These are phyloP conservation scores for Trichoderma sp. DNA, from an alignment of 2,329 filamentous ascomycete genomes.

Conservation along the genomic window DNA sequence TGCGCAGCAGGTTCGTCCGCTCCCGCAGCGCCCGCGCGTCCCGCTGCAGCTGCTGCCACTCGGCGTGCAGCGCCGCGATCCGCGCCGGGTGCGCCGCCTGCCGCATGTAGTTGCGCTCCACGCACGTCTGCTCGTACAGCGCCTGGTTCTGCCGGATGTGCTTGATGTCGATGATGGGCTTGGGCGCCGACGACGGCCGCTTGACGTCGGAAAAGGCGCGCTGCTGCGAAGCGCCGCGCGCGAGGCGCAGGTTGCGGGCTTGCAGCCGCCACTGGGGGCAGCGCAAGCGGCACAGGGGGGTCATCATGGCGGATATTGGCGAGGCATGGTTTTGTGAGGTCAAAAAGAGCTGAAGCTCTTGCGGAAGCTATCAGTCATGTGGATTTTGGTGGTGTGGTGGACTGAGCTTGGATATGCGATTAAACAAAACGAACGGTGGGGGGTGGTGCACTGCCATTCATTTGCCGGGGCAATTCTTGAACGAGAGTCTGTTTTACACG, in stretches of 20 bases:
- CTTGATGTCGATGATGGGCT: slow-evolving; percentile 78
- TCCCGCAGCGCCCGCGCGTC: slow-evolving; percentile 64
- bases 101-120: slow-evolving; percentile 76
- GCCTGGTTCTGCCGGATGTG: slow-evolving; percentile 85
- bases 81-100: slow-evolving; percentile 57
- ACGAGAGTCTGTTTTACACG: too few relatives aligned
- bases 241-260: background rate
- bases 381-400: slow-evolving; percentile 17
- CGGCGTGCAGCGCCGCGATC: slow-evolving; percentile 58
- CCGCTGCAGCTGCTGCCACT: slow-evolving; percentile 63
- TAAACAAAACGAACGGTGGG: slow-evolving; percentile 4
- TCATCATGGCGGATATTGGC: slow-evolving; percentile 37
- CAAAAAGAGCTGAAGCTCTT: slow-evolving; percentile 10
- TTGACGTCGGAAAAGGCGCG: slow-evolving; percentile 31
- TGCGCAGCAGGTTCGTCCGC: slow-evolving; percentile 65
- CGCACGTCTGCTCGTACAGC: slow-evolving; percentile 79
- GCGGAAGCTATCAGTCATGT: slow-evolving; percentile 6
- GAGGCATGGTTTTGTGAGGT: slow-evolving; percentile 22
- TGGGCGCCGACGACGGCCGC: slow-evolving; percentile 73
- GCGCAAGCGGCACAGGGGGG: slow-evolving; percentile 29
- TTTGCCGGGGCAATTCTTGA: too few relatives aligned
- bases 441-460: background rate
- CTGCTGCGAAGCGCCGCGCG: background rate
- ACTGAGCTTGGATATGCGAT: slow-evolving; percentile 22
- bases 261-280: slow-evolving; percentile 25